These are phyloP conservation scores for Thelonectria olida DNA, from an alignment of 2,329 filamentous ascomycete species.

Conservation along the genomic window DNA sequence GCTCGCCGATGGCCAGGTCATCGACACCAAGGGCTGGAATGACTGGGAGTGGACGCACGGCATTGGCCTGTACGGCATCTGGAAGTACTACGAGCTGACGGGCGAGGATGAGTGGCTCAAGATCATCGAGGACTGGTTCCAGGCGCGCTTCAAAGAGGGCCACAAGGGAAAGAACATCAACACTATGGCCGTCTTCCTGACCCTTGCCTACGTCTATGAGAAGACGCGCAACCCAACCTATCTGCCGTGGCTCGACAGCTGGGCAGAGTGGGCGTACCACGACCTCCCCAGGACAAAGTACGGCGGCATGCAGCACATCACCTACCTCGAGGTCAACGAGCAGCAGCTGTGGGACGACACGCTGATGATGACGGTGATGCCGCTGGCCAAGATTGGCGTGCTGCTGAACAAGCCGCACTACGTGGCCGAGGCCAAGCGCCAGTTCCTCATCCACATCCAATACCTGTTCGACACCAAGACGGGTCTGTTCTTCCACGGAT, in stretches of 20 bases:
- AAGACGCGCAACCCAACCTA: slow-evolving; percentile 74
- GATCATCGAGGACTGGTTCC: slow-evolving; percentile 80
- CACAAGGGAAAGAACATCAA: slow-evolving; percentile 88
- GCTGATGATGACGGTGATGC: slow-evolving; percentile 87
- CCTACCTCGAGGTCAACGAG: slow-evolving; percentile 75
- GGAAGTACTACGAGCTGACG: slow-evolving; percentile 82
- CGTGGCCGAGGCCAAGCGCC: slow-evolving; percentile 78
- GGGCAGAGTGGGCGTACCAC: slow-evolving; percentile 86
- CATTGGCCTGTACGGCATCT: slow-evolving; percentile 81
- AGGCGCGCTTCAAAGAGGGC: slow-evolving; percentile 71
- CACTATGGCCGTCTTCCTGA: slow-evolving; percentile 82
- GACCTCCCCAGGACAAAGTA: slow-evolving; percentile 77
- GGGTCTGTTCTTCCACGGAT: slow-evolving; percentile 83
- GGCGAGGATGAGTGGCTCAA: slow-evolving; percentile 67
- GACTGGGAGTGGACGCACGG: slow-evolving; percentile 88
- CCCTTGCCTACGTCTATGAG: slow-evolving; percentile 81
- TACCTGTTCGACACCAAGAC: slow-evolving; percentile 79
- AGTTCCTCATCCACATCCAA: slow-evolving; percentile 81
- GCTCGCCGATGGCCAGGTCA: slow-evolving; percentile 76
- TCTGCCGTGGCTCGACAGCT: slow-evolving; percentile 79
- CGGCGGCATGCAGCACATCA: slow-evolving; percentile 79
- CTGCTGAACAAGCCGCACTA: slow-evolving; percentile 76
- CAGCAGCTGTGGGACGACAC: slow-evolving; percentile 88
- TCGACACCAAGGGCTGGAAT: slow-evolving; percentile 87
- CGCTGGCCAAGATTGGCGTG: slow-evolving; percentile 81